phyloP scores from a whole-genome alignment of 108 stramenopile species.

The Stephanodiscus minutulus region DNA sequence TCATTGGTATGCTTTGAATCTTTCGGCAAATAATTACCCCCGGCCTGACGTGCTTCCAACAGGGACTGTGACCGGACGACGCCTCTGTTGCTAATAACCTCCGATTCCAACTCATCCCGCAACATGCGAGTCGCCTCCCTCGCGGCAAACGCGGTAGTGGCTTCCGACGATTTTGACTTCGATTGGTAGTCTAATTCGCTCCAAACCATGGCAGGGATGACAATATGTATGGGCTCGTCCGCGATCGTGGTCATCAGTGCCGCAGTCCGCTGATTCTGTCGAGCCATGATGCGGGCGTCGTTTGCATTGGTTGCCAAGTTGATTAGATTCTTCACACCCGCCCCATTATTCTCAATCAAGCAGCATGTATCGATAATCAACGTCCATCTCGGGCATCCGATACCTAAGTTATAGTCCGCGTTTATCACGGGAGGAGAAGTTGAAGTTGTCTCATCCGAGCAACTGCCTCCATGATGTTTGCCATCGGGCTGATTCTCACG shows the following conservation, averaged over 20 bases:
- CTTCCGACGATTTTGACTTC: slow-evolving; percentile 6
- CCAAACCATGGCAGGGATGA: slow-evolving; percentile 16
- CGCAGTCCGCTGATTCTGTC: background rate
- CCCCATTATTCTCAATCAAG: slow-evolving; percentile 15
- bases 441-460: background rate
- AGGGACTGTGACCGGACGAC: slow-evolving; percentile 14
- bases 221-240: slow-evolving; percentile 17
- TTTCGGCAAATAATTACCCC: background rate
- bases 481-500: background rate
- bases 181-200: slow-evolving; percentile 26
- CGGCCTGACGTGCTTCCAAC: slow-evolving; percentile 8
- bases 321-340: slow-evolving; percentile 3
- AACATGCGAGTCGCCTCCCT: slow-evolving; percentile 19
- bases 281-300: background rate
- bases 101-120: slow-evolving; percentile 11
- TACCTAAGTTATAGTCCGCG: background rate
- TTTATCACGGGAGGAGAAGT: background rate
- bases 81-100: background rate
- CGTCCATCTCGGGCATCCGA: slow-evolving; percentile 8
- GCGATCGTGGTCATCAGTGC: background rate
- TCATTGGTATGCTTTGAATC: slow-evolving; percentile 10
- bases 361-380: slow-evolving; percentile 21
- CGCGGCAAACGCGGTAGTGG: slow-evolving; percentile 3
- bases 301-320: slow-evolving; percentile 6
- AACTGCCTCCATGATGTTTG: background rate